Base-by-base conservation (phyloP, 1,284 basidiomycete genomes). In the Puccinia coronata region DNA sequence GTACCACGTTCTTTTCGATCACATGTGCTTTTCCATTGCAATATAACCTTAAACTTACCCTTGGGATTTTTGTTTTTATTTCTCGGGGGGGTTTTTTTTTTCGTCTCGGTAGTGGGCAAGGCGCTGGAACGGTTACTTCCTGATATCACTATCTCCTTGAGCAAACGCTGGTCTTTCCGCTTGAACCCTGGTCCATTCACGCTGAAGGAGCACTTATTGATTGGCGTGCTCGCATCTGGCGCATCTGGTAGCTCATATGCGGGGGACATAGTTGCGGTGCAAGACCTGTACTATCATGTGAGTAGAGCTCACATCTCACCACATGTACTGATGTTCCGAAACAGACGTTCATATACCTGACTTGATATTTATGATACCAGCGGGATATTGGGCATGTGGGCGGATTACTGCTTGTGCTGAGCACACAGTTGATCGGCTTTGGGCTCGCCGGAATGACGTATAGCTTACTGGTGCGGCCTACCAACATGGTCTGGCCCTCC, bases 381-480 rank as follows among this genome's bases (percentile, higher is more conserved):
- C 83, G 83, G 39, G 84, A 85, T 70, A 83, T 86, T 41, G 85
- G 85, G 9, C 76, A 82, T 16, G 80, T 85, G 9, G 84, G 84
- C 2, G 84, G 84, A 0, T 39, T 86, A 12, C 82, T 91, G 79
- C 88, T 89, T 0, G 86, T 90, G 1, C 86, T 89, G 69, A 87
- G 87, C 2, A 89, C 88, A 0, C 89, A 90, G 83, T 86, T 89
- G 69, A 87, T 89, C 36, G 89, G 89, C 1, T 89, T 89, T 80
- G 89, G 89, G 0, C 84, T 89, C 3, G 87, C 87, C 9, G 89
- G 88, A 82, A 43, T 85, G n/a, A 86, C 87, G 43, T 86, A 86
- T 41, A 74, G 74, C 4, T 61, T 82, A 23, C 79, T 86, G 23
- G 83, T 87, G 9, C 84, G 86, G 51, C 86, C 86, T 5, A 84